A percentile compares a stretch with the other conserved stretches of the same genome.
Conservation (phyloP, 129 eudicot species). For the Silybum marianum region DNA sequence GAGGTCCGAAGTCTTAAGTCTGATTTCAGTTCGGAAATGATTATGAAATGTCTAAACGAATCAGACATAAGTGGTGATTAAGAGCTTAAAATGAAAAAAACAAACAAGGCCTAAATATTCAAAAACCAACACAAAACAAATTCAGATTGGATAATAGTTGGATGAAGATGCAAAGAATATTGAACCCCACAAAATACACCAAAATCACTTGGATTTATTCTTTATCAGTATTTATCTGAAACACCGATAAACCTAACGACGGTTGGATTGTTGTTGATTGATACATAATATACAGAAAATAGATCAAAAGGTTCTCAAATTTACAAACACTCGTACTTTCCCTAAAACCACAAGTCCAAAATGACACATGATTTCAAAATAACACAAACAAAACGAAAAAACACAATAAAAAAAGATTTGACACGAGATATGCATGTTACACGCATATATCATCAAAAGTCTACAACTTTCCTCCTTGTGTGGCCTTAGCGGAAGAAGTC, state of each 20-base stretch:
- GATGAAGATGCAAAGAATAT: background rate
- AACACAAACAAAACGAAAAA: background rate
- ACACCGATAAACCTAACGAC: conserved; percentile 11
- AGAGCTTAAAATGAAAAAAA: no score
- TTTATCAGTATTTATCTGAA: conserved; percentile 4
- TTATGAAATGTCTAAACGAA: no score
- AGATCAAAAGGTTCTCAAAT: conserved; percentile 27
- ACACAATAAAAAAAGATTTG: background rate
- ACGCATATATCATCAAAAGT: conserved; percentile 2
- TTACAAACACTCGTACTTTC: conserved; percentile 28
- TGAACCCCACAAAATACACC: conserved; percentile 2
- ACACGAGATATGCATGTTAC: conserved; percentile 7
- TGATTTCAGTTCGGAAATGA: no score
- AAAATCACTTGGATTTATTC: conserved; percentile 27
- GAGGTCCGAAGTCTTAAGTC: no score
- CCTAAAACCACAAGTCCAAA: conserved; percentile 32
- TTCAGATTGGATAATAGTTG: no score
- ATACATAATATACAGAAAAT: conserved; percentile 35
- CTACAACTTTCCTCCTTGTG: conserved; percentile 28
- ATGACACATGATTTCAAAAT: conserved; percentile 11
- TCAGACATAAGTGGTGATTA: no score
- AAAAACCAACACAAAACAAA: no score
- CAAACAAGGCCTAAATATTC: no score
- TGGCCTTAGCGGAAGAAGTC: conserved; percentile 46
- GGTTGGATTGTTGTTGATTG: conserved; percentile 10